phyloP scores from a whole-genome alignment of 2,329 filamentous ascomycete genomes.

The Aspergillus pseudoterreus region DNA sequence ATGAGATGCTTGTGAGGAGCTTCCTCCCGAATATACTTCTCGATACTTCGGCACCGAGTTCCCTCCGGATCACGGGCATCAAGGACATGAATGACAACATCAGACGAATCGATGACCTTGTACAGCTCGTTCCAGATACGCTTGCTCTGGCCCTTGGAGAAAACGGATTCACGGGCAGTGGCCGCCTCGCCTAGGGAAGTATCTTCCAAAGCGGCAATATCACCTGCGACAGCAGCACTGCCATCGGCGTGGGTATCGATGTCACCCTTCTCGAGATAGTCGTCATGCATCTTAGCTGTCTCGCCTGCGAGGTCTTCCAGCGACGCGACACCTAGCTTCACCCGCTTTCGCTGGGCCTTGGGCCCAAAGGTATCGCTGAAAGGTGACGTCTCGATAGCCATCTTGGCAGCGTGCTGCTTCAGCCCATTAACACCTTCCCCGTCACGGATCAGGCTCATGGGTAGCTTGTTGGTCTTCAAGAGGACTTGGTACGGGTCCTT shows the following conservation, averaged over 20 bases:
- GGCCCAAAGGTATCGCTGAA: slow-evolving; percentile 89
- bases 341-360: slow-evolving; percentile 87
- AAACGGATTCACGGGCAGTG: slow-evolving; percentile 77
- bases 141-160: slow-evolving; percentile 91
- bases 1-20: slow-evolving; percentile 94
- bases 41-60: slow-evolving; percentile 81
- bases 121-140: slow-evolving; percentile 96
- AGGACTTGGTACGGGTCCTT: slow-evolving; percentile 90
- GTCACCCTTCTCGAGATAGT: slow-evolving; percentile 75
- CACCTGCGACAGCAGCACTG: slow-evolving; percentile 56
- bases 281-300: slow-evolving; percentile 74
- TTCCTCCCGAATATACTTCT: slow-evolving; percentile 91
- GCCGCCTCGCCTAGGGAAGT: slow-evolving; percentile 43
- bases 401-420: slow-evolving; percentile 91
- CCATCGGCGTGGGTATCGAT: slow-evolving; percentile 74
- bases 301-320: slow-evolving; percentile 77
- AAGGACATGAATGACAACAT: slow-evolving; percentile 92
- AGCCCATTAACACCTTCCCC: slow-evolving; percentile 72
- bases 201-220: slow-evolving; percentile 42
- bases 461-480: slow-evolving; percentile 95
- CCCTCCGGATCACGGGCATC: slow-evolving; percentile 87
- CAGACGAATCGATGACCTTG: slow-evolving; percentile 92
- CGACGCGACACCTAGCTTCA: slow-evolving; percentile 81
- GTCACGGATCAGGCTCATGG: slow-evolving; percentile 89
- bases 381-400: slow-evolving; percentile 80